A percentile compares a stretch with the other conserved stretches of the same genome.
Evolutionary conservation across 345 rosid species (phyloP).

Genomic region (Passiflora organensis): DNA sequence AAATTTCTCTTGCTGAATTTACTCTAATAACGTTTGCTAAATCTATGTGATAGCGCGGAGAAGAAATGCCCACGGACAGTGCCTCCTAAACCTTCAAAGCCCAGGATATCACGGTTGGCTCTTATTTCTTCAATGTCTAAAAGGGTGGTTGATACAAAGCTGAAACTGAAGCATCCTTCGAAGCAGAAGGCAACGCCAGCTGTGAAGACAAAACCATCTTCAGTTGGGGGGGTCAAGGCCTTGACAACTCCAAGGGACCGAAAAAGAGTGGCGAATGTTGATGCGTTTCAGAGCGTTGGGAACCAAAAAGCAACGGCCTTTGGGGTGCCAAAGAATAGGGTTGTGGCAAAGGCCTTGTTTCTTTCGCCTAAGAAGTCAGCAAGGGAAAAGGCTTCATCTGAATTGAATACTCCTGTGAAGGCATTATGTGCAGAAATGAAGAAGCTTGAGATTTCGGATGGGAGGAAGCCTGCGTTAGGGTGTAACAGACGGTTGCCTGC

Average conservation of each 20-base stretch:
- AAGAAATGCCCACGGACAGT: constrained; percentile 71
- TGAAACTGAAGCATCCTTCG: constrained; percentile 23
- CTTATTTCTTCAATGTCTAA: constrained; percentile 69
- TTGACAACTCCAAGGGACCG: constrained; percentile 52
- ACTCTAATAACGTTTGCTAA: background rate
- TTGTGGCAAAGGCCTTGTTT: constrained; percentile 65
- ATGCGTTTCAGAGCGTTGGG: constrained; percentile 55
- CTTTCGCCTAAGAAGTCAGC: constrained; percentile 68
- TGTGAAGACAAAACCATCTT: constrained; percentile 32
- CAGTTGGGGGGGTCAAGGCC: constrained; percentile 36
- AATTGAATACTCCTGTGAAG: constrained; percentile 41
- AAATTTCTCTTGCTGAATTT: background rate
- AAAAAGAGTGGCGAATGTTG: constrained; percentile 44
- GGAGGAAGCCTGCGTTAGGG: constrained; percentile 34
- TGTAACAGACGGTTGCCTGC: constrained; percentile 22
- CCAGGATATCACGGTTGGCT: constrained; percentile 58
- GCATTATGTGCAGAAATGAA: constrained; percentile 53
- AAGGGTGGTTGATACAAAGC: constrained; percentile 42
- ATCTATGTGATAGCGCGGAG: constrained; percentile 25
- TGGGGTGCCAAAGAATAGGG: constrained; percentile 36
- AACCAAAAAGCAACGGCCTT: constrained; percentile 36
- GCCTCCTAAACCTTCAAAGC: constrained; percentile 72
- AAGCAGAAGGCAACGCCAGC: constrained; percentile 41
- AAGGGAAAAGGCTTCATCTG: constrained; percentile 49
- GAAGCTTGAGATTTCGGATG: constrained; percentile 56